A percentile compares a stretch with the other conserved stretches of the same genome.
Conservation (phyloP, 106 monocot genomes). For the Phalaenopsis aphrodite region DNA sequence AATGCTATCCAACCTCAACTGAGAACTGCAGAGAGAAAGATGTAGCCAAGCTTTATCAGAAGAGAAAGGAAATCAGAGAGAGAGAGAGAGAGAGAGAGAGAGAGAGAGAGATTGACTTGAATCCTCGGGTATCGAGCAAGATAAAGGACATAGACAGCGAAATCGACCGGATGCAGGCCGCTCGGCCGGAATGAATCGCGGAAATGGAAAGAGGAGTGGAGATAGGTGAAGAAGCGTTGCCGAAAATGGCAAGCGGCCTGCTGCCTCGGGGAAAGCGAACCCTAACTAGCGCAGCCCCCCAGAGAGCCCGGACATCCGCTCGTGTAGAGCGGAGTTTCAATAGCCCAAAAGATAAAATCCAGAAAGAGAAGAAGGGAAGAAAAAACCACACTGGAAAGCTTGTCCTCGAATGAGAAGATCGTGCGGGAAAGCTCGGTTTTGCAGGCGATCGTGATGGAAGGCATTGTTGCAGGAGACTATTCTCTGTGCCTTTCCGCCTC, state of each 20-base stretch:
- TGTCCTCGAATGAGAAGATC: conserved; percentile 1
- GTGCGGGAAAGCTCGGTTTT: not conserved
- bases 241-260: conserved; percentile 5
- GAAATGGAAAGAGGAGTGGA: conserved; percentile 1
- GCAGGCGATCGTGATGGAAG: not conserved
- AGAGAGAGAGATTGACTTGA: not conserved
- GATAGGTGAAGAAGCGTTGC: not conserved
- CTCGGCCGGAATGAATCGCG: conserved; percentile 7
- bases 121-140: conserved; percentile 5
- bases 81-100: not conserved
- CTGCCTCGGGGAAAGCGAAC: conserved; percentile 1
- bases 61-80: not conserved
- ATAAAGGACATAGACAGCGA: not conserved
- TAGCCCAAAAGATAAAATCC: not conserved
- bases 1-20: not conserved
- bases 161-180: conserved; percentile 13
- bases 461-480: not conserved
- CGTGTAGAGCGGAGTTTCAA: not conserved
- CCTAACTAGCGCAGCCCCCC: conserved; percentile 6
- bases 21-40: not conserved
- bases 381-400: not conserved
- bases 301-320: conserved; percentile 5
- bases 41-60: not conserved
- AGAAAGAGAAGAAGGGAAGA: not conserved
- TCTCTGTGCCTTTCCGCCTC: conserved; percentile 1